Evolutionary conservation across 129 eudicot species (phyloP), one percentile per base, ranked within the genome.

Genomic region (Tagetes erecta): DNA sequence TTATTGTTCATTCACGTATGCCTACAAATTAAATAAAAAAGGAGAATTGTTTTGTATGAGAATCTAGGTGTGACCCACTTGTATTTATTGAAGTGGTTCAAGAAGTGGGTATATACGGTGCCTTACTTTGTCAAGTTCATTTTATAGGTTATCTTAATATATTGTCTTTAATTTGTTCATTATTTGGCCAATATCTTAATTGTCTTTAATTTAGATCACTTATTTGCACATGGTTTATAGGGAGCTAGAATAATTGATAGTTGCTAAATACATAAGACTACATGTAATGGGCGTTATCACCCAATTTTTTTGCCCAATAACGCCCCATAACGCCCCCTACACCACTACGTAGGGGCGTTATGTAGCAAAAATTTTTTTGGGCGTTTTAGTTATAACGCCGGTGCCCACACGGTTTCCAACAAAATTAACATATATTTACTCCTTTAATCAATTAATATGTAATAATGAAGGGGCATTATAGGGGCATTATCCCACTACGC

Each of bases 31-130:
- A 6, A 11, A 70, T 35, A 35, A 12, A 50, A 36, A 70, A 50
- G n/a, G 47, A 11, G n/a, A 70, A 36, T 4, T 4, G 3, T 35
- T 30, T 7, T 9, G 12, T 50, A 34, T 13, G 31, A 41, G 45
- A 72, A 37, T 73, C 37, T 57, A 33, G 71, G 71, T 64, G 64
- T 49, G 37, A 71, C 64, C 78, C 71, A 63, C 78, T 63, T 64
- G 8, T 36, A 37, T 63, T 63, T 20, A 40, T 63, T 74, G 78
- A 59, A 74, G 78, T 64, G 71, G 71, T 64, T 74, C 71, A 49
- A 63, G 60, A 47, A 31, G 70, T 63, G 66, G 71, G 78, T 63
- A 33, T 39, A 31, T 57, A 57, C 47, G 63, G 56, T 49, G 78
- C 63, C 64, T 50, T 62, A 30, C 50, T 36, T 47, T 37, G 37